Evolutionary conservation across 1,284 basidiomycete species (phyloP), one percentile per base, ranked within the genome.

Genomic region (Mycosarcoma maydis): DNA sequence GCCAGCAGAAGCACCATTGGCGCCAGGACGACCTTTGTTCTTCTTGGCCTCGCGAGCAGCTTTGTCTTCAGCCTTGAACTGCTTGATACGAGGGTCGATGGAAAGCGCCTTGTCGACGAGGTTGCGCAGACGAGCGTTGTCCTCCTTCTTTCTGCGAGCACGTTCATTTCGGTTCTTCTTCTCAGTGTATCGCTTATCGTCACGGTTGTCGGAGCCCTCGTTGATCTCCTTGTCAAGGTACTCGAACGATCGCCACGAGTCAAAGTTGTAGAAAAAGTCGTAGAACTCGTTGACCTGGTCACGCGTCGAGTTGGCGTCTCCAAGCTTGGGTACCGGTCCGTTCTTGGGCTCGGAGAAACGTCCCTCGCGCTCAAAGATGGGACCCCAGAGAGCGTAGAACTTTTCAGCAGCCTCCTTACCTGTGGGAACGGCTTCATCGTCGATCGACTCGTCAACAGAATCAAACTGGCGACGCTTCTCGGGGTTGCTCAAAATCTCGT

Each of bases 81-180:
- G 87, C 85, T 95, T 98, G 86, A 98, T 97, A 67, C 95, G 91
- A 26, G 95, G 95, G 83, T 98, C 95, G 65, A 90, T 82, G 58
- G 88, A 87, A 52, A 98, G 87, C 9, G 92, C 89, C 58, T 90
- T 85, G 85, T 98, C 96, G 44, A 98, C 93, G 23, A 98, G 86
- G 44, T 85, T 86, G 54, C 96, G 90, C 34, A 98, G 83, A 76
- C 94, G 90, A 3, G 92, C 90, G 56, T 89, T 98, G 84, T 98
- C 96, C 80, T 97, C 96, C 87, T 97, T 98, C 87, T 98, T 98
- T 83, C 93, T 87, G 55, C 92, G 88, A 3, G 92, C 90, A 40
- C 96, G 92, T 84, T 98, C 96, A 20, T 91, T 86, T 84, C 96
- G 95, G 89, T 98, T 98, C 88, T 98, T 98, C 87, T 98, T 98